Evolutionary conservation across 2,329 filamentous ascomycete species (phyloP), one percentile per base, ranked within the genome.

Genomic region (Penicillium brevicompactum): DNA sequence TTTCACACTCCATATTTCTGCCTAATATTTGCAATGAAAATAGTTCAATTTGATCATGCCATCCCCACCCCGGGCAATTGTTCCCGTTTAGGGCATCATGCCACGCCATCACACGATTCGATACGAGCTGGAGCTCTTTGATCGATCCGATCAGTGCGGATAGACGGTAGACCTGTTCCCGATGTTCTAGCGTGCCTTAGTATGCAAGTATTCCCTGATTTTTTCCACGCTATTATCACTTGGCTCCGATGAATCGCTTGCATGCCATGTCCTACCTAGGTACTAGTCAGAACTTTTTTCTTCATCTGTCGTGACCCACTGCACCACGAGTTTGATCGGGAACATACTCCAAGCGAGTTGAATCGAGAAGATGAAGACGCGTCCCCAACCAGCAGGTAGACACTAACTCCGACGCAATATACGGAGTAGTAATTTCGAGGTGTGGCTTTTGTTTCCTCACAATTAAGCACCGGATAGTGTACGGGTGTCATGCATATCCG

Each of bases 21-120:
- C 34, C 34, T 10, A 24, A 38, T 6, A 16, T 42, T 40, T 50
- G 45, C 48, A 55, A 57, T 51, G 47, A 45, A 46, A 53, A 43
- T 10, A 21, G 30, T 41, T 6, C 11, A 46, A 40, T 9, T 13
- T 49, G 32, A 61, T 64, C 60, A 62, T 56, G 47, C 61, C 55
- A 63, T 59, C 46, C 16, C 27, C 31, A 54, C 52, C 2, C 22
- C 34, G 32, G 37, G 44, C 32, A 58, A 16, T 43, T 18, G 16
- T 34, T 45, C 52, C 45, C 22, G 16, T 38, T 27, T 38, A n/a
- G 30, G 14, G 27, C 18, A 56, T 63, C 60, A 62, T 34, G 55
- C 59, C 60, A 63, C 48, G 40, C 45, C 46, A 60, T 61, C 60
- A 63, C 49, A 41, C 58, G 57, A 55, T 22, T 16, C 13, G 13